Base-by-base conservation (phyloP, 257 asterid species). In the Handroanthus guayacan region DNA sequence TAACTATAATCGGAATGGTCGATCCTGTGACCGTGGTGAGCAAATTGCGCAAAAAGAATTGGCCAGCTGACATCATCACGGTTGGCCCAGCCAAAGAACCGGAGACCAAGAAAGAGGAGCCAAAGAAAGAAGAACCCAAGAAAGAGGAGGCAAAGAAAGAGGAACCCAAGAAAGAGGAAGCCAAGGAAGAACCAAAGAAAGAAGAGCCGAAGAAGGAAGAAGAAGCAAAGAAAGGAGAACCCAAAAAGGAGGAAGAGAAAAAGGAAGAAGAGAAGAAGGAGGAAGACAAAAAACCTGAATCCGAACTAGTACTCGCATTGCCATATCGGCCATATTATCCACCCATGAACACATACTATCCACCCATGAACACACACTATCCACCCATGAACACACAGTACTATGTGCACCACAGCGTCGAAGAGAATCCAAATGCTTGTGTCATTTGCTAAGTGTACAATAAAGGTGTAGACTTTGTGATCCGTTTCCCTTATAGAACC, bases 31-130 rank as follows among this genome's bases (percentile, higher is more conserved):
- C 82, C 3, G 96, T 88, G 3, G 99, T 84, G n/a, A 86, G 91
- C 87, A 94, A 90, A 62, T 62, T 94, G 78, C 87, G 98, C 65
- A 94, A 92, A 47, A 92, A 88, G 78, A 87, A 54, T 61, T 94
- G 96, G 97, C 83, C 87, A 2, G 82, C 96, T 0, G 62, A 78
- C 84, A 90, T 94, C 48, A 83, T 90, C 79, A 81, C 80, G 0
- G 93, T 90, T 3, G 99, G 99, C 65, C 96, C 97, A 0, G 93
- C 93, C 8, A 87, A 88, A 77, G 91, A 82, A 79, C 96, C 96
- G 0, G 91, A 91, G 85, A 25, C 31, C 31, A 89, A 89, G 88
- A 93, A 93, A 67, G 95, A 91, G 85, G 95, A 89, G 82, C 86
- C 90, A 0, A 89, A 93, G 92, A 93, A 92, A 66, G 98, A 89